These are phyloP conservation scores for Phaffomyces opuntiae DNA, from an alignment of 805 yeast species.

Conservation along the genomic window DNA sequence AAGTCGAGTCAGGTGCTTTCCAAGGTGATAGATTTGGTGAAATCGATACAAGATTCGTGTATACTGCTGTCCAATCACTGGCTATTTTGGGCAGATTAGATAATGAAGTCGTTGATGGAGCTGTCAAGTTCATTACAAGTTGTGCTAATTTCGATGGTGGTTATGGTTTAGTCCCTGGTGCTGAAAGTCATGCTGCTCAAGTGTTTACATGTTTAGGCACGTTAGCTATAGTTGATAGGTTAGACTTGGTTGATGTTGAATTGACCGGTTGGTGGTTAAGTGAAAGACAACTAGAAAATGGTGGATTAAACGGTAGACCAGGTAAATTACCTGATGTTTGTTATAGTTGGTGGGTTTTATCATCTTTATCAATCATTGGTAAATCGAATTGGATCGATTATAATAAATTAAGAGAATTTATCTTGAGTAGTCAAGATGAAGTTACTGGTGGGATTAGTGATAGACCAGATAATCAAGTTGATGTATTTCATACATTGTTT, in stretches of 20 bases:
- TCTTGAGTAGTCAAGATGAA: conserved; percentile 69
- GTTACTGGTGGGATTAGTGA: conserved; percentile 88
- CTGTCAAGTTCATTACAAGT: conserved; percentile 53
- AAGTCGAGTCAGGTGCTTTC: conserved; percentile 57
- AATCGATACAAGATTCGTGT: conserved; percentile 85
- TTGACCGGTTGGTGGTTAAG: conserved; percentile 78
- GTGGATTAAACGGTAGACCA: conserved; percentile 95
- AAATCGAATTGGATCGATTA: conserved; percentile 74
- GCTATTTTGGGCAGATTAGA: conserved; percentile 61
- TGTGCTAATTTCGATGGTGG: conserved; percentile 96
- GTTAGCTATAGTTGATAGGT: conserved; percentile 55
- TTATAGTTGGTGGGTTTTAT: conserved; percentile 95
- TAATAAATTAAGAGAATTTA: conserved; percentile 54
- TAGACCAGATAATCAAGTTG: conserved; percentile 84
- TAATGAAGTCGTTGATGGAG: conserved; percentile 47
- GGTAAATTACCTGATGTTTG: conserved; percentile 97
- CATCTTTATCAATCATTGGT: conserved; percentile 60
- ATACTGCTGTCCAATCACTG: conserved; percentile 69
- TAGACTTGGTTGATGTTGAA: conserved; percentile 41
- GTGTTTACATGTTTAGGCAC: conserved; percentile 82
- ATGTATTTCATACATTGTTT: conserved; percentile 87
- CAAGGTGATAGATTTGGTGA: conserved; percentile 92
- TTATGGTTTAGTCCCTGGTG: conserved; percentile 89
- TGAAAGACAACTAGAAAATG: conserved; percentile 78
- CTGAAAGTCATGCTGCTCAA: conserved; percentile 93